Base-by-base conservation (phyloP, 768 basidiomycete species). In the Lactarius evosmus region DNA sequence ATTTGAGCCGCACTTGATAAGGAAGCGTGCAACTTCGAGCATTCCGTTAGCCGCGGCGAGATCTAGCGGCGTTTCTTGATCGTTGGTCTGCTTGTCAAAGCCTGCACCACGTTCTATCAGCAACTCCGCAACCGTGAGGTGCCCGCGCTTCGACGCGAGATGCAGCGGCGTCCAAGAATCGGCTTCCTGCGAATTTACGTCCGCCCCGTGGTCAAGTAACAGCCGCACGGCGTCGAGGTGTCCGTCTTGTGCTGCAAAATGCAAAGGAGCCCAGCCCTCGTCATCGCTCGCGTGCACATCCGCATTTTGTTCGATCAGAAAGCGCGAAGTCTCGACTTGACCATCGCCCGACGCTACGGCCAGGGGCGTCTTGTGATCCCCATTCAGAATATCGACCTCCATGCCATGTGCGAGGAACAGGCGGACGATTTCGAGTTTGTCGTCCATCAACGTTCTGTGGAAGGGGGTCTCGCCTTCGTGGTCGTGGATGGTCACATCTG, bases 1-100 rank as follows among this genome's bases (percentile, higher is more conserved):
- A 19, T 58, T 25, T 9, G 57, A 36, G 14, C 40, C 57, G 12
- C 38, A 27, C 6, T 58, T 25, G 40, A 58, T 22, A 3, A 58
- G 38, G 12, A 34, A 46, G 19, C 44, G 38, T 12, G 30, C 27
- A 12, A 46, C 57, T 3, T 58, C 38, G 27, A 40, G 34, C 11
- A 0, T 22, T 38, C 57, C 57, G 19, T 22, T 16, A 25, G 2
- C 17, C 27, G 44, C 29, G 2, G 40, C 57, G 8, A 29, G n/a
- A n/a, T 46, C 17, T 8, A 58, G 57, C 27, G 54, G 54, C n/a
- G 54, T 55, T 55, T 38, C 54, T 22, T 7, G 12, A 55, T 38
- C 8, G 7, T 14, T 22, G 12, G 30, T 36, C n/a, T n/a, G 52
- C 52, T 17, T 33, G n/a, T 36, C 2, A 34, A 55, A 5, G 25